A percentile compares a stretch with the other conserved stretches of the same genome.
phyloP scores from a whole-genome alignment of 202 grass and related monocot species.

The Brachypodium distachyon region DNA sequence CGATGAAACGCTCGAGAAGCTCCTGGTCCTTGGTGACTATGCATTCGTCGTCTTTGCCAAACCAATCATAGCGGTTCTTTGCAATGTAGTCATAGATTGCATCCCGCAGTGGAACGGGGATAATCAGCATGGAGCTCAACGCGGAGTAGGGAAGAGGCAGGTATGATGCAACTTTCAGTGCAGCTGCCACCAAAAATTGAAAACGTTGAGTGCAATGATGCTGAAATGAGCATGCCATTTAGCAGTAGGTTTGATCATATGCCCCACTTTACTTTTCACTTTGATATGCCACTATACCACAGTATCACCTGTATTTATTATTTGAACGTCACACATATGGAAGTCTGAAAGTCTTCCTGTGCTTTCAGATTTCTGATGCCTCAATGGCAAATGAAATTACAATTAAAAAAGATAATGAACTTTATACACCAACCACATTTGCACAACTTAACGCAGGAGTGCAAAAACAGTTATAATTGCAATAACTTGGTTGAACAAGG shows the following conservation, averaged over 20 bases:
- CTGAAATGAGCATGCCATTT: no score
- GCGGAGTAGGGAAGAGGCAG: constrained; percentile 80
- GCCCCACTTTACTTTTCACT: no score
- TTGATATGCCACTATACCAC: background rate
- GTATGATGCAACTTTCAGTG: constrained; percentile 75
- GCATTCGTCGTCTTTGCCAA: constrained; percentile 74
- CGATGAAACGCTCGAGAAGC: constrained; percentile 86
- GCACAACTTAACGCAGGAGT: background rate
- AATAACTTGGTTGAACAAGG: background rate
- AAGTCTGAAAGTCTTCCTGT: background rate
- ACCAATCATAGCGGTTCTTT: constrained; percentile 77
- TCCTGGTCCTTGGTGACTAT: constrained; percentile 64
- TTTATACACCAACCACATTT: background rate
- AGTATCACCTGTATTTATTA: background rate
- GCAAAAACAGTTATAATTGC: background rate
- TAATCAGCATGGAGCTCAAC: constrained; percentile 55
- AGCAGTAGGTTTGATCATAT: no score
- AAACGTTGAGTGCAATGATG: background rate
- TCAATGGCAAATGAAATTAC: background rate
- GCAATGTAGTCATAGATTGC: constrained; percentile 75
- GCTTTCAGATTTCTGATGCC: background rate
- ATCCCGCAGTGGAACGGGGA: constrained; percentile 55
- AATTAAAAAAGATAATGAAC: background rate
- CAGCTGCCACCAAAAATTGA: constrained; percentile 41
- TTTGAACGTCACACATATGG: background rate